A percentile compares a stretch with the other conserved stretches of the same genome.
Evolutionary conservation across 176 grass and related monocot genomes (phyloP).

Genomic region (Raddia guianensis): DNA sequence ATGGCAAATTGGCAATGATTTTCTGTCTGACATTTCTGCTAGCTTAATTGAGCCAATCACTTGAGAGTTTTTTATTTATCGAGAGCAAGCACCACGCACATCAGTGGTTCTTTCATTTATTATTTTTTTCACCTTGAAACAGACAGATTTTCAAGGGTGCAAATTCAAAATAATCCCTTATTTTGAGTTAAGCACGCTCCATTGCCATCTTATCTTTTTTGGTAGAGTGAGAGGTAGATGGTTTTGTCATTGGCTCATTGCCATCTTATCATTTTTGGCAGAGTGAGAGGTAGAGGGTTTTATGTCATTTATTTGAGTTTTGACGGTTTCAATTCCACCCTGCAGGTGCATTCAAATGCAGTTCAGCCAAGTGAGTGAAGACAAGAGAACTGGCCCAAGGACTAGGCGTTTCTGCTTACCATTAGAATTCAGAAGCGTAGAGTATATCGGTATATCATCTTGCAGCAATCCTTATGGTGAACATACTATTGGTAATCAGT

Average conservation of each 20-base stretch:
- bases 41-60: constrained; percentile 13
- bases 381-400: background rate
- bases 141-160: constrained; percentile 29
- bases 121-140: background rate
- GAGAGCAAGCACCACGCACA: constrained; percentile 25
- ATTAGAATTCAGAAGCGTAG: background rate
- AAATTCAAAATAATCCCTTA: constrained; percentile 37
- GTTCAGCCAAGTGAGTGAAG: constrained; percentile 37
- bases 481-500: background rate
- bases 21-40: constrained; percentile 8
- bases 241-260: background rate
- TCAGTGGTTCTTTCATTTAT: background rate
- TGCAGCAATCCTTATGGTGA: background rate
- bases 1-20: background rate
- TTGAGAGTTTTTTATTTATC: constrained; percentile 16
- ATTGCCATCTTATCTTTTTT: background rate
- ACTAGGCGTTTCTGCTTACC: too few species aligned
- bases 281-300: background rate
- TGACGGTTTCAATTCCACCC: background rate
- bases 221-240: background rate
- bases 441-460: background rate
- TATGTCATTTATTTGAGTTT: constrained; percentile 1
- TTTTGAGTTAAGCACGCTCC: constrained; percentile 37
- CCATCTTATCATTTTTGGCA: background rate
- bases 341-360: constrained; percentile 45